phyloP scores from a whole-genome alignment of 495 filamentous ascomycete species.

The Neurospora sp. region DNA sequence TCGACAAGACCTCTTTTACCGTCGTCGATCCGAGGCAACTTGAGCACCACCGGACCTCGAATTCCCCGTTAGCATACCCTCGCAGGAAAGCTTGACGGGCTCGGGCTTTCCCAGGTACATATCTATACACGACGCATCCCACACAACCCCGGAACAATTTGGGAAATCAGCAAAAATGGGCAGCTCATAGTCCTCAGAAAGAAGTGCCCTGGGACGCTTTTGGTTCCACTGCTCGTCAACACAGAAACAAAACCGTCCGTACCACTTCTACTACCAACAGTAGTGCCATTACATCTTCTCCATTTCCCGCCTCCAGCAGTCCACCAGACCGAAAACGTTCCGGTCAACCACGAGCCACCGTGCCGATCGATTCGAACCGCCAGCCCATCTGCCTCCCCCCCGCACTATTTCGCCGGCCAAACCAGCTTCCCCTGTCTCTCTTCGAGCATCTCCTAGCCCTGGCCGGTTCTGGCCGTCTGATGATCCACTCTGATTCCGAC shows the following conservation, averaged over 20 bases:
- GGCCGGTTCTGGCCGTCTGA: neutral
- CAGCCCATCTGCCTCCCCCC: neutral
- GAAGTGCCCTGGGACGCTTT: constrained; percentile 7
- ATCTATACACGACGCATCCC: neutral
- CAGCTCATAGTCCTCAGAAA: constrained; percentile 1
- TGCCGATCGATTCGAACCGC: neutral
- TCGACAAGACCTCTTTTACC: neutral
- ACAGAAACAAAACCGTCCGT: neutral
- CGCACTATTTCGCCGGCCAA: neutral
- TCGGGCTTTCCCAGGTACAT: neutral
- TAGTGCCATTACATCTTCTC: neutral
- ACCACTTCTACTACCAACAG: neutral
- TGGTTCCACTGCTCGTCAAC: constrained; percentile 2
- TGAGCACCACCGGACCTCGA: neutral
- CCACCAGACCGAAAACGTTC: neutral
- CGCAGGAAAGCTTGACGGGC: neutral
- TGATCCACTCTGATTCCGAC: neutral
- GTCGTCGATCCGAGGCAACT: neutral
- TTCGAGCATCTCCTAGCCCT: neutral
- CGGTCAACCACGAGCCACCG: neutral
- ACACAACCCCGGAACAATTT: neutral
- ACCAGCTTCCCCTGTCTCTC: neutral
- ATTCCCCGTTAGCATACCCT: neutral
- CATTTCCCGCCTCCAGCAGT: neutral
- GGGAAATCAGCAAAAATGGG: constrained; percentile 7